Evolutionary conservation across 2,329 filamentous ascomycete genomes (phyloP), one percentile per base, ranked within the genome.

Genomic region (Penicillium brevicompactum): DNA sequence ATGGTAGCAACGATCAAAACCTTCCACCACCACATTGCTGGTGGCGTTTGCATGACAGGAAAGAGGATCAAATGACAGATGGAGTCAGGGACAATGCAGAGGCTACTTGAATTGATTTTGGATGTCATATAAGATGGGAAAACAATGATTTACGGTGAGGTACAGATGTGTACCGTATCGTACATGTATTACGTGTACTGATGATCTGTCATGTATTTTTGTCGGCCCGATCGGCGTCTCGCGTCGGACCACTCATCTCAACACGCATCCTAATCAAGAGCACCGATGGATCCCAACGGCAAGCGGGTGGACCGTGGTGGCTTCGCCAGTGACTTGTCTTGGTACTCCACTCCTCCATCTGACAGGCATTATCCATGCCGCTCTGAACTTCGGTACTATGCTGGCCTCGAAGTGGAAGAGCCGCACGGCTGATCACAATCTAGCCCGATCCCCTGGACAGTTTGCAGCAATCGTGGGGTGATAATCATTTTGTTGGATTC

Each of bases 21-120:
- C 38, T 47, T 55, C 53, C 38, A 47, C 48, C 41, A 55, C 47
- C 53, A 38, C 53, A 55, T 55, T 51, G n/a, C 46, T 4, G 11
- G 48, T 55, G 53, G 49, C 53, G 53, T 52, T 55, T 52, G 53
- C 38, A 51, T 46, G 43, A 51, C 27, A 24, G 42, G n/a, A 43
- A 46, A 21, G n/a, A 37, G 8, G 24, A 51, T 45, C 16, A 40
- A 46, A 32, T 51, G 13, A 27, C 21, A 11, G 40, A 43, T 43
- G 10, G 1, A 40, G 8, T 51, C 7, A 22, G 31, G 38, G 49
- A 40, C n/a, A 31, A 31, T 51, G 31, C 38, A 51, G 44, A 50
- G 31, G 13, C 16, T 21, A 51, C 32, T 46, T 46, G 14, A 51
- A 31, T 50, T 51, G n/a, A 31, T 38, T 30, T 21, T 45, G n/a